Base-by-base conservation (phyloP, 225 moss, liverwort and hornwort genomes). In the Pseudoscleropodium purum region DNA sequence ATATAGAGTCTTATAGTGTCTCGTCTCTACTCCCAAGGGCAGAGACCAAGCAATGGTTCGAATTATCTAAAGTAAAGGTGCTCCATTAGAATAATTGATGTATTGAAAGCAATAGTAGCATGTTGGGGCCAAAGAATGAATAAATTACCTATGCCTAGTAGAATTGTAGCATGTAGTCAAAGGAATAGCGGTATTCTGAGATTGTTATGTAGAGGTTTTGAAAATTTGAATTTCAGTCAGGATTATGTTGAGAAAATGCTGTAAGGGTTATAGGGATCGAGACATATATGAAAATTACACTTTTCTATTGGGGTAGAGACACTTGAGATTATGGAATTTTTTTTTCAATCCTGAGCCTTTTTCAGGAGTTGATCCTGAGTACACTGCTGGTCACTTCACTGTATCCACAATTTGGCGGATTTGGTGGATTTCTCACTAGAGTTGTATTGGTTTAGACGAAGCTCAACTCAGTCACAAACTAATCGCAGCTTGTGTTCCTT, bases 381-480 rank as follows among this genome's bases (percentile, higher is more conserved):
- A 24, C 30, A 45, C 34, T 84, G 36, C 51, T 56, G 64, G 75
- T 8, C 54, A 31, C 49, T 51, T 49, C 30, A 73, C 25, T 74
- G 29, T 45, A 49, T 85, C 52, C 75, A 17, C 83, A 25, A 45
- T 39, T 67, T 62, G 56, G 72, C 87, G 60, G 66, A 72, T 69
- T 81, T 89, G 79, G n/a, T 49, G 21, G 41, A 87, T n/a, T 49
- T 76, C 49, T 83, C 36, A 54, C 30, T 36, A 18, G 15, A 70
- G 8, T 77, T 61, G 3, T 91, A 63, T 84, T 65, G 26, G 59
- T 89, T 77, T 66, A 43, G 75, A 70, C 29, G 45, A 76, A 74
- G 49, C 73, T 91, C 54, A 79, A 79, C 24, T 66, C 15, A 67
- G 64, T 81, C 81, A 80, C 62, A 63, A 89, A 92, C 90, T 93